These are phyloP conservation scores for Holtermannia corniformis DNA, from an alignment of 768 basidiomycete genomes.

Conservation along the genomic window DNA sequence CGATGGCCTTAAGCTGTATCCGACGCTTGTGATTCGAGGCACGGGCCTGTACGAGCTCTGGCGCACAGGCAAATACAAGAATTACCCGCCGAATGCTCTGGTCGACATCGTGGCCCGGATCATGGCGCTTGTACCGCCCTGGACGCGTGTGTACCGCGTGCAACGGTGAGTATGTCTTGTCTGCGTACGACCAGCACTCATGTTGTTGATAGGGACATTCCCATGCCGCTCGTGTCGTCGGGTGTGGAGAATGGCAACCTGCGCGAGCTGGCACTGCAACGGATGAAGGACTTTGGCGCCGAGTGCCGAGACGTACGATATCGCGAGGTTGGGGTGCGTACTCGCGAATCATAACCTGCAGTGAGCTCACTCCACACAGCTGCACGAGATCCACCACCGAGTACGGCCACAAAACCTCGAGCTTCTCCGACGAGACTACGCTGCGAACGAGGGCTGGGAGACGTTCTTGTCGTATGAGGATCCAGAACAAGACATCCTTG, in stretches of 20 bases:
- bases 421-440: slow-evolving; percentile 86
- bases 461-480: slow-evolving; percentile 99
- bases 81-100: slow-evolving; percentile 97
- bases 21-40: slow-evolving; percentile 92
- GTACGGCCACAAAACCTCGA: slow-evolving; percentile 92
- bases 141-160: slow-evolving; percentile 97
- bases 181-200: background rate
- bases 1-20: slow-evolving; percentile 96
- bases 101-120: slow-evolving; percentile 96
- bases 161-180: slow-evolving; percentile 55
- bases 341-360: background rate
- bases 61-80: slow-evolving; percentile 95
- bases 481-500: slow-evolving; percentile 89
- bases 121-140: slow-evolving; percentile 90
- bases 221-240: slow-evolving; percentile 87
- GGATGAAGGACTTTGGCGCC: slow-evolving; percentile 98
- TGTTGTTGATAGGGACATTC: slow-evolving; percentile 65
- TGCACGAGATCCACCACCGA: slow-evolving; percentile 98
- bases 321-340: slow-evolving; percentile 88
- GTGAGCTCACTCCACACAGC: slow-evolving; percentile 47
- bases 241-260: slow-evolving; percentile 98
- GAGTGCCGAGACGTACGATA: slow-evolving; percentile 95
- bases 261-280: slow-evolving; percentile 85
- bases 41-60: slow-evolving; percentile 79
- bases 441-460: slow-evolving; percentile 98